phyloP scores from a whole-genome alignment of 345 rosid genomes.

The Brassica rapa region DNA sequence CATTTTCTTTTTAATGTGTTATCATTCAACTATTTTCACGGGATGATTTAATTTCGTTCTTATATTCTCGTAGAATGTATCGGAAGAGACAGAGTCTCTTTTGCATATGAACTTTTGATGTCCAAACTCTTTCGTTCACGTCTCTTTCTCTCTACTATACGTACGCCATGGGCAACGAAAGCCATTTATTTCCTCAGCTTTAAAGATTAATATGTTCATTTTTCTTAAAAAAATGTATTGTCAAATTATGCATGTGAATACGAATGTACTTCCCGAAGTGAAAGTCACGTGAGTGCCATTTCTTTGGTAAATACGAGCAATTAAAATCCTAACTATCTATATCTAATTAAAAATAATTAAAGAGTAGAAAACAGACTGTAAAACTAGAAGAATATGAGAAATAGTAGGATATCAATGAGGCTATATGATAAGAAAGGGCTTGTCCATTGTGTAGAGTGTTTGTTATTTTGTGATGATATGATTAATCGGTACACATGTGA shows the following conservation, averaged over 20 bases:
- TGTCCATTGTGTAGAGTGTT: slow-evolving; percentile 25
- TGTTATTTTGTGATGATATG: slow-evolving; percentile 31
- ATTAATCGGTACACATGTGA: slow-evolving; percentile 41
- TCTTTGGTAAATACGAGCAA: slow-evolving; percentile 23
- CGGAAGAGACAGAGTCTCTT: slow-evolving; percentile 17
- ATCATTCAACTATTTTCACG: not conserved
- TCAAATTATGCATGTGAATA: slow-evolving; percentile 39
- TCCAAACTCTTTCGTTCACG: slow-evolving; percentile 30
- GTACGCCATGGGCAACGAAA: slow-evolving; percentile 9
- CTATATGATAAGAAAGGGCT: slow-evolving; percentile 18
- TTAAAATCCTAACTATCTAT: slow-evolving; percentile 21
- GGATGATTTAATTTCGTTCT: not conserved
- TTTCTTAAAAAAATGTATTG: not conserved
- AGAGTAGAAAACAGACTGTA: slow-evolving; percentile 17
- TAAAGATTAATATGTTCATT: slow-evolving; percentile 20
- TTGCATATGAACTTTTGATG: slow-evolving; percentile 13
- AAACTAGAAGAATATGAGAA: slow-evolving; percentile 22
- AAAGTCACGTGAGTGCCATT: slow-evolving; percentile 37
- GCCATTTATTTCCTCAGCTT: slow-evolving; percentile 20
- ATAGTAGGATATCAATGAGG: slow-evolving; percentile 14
- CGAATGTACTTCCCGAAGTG: slow-evolving; percentile 41
- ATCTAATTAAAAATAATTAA: not conserved
- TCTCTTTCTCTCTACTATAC: slow-evolving; percentile 25
- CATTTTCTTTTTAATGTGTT: not conserved
- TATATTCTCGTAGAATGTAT: not conserved